Conservation (phyloP, 495 filamentous ascomycete genomes). For the Aspergillus affinis region DNA sequence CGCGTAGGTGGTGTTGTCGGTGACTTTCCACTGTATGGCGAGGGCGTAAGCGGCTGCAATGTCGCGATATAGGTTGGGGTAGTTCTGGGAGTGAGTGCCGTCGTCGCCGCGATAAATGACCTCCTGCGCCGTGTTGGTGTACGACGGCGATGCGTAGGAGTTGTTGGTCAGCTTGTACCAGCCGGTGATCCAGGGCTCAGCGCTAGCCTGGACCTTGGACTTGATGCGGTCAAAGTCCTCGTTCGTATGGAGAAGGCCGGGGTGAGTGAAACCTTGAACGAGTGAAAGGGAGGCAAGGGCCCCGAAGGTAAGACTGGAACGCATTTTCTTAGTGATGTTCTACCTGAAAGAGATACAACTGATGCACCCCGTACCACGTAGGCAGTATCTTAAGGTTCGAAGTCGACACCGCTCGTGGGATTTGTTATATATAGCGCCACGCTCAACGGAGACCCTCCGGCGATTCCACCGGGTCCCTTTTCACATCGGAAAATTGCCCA, state of each 20-base stretch:
- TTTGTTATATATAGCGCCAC: not conserved
- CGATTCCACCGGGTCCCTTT: not conserved
- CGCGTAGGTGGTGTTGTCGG: slow-evolving; percentile 34
- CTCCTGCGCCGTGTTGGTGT: slow-evolving; percentile 21
- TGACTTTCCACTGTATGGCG: slow-evolving; percentile 41
- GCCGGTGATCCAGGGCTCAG: slow-evolving; percentile 36
- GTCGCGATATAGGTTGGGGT: slow-evolving; percentile 36
- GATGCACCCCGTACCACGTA: too few relatives aligned
- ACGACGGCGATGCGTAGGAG: slow-evolving; percentile 25
- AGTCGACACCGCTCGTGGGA: not conserved
- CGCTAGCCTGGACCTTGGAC: slow-evolving; percentile 23
- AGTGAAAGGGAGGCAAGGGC: not conserved
- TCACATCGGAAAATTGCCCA: not conserved
- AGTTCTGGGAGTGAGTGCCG: slow-evolving; percentile 35
- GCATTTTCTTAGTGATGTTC: not conserved
- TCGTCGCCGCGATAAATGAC: slow-evolving; percentile 34
- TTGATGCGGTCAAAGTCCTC: slow-evolving; percentile 37
- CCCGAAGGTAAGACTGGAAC: not conserved
- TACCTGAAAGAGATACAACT: too few relatives aligned
- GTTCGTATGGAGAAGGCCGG: slow-evolving; percentile 40
- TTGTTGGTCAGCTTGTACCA: slow-evolving; percentile 32
- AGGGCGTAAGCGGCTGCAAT: slow-evolving; percentile 39
- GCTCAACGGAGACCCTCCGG: not conserved
- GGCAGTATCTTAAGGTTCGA: too few relatives aligned
- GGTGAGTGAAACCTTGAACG: slow-evolving; percentile 25